phyloP scores from a whole-genome alignment of 1,284 basidiomycete species.

The Ceratobasidium sp. region DNA sequence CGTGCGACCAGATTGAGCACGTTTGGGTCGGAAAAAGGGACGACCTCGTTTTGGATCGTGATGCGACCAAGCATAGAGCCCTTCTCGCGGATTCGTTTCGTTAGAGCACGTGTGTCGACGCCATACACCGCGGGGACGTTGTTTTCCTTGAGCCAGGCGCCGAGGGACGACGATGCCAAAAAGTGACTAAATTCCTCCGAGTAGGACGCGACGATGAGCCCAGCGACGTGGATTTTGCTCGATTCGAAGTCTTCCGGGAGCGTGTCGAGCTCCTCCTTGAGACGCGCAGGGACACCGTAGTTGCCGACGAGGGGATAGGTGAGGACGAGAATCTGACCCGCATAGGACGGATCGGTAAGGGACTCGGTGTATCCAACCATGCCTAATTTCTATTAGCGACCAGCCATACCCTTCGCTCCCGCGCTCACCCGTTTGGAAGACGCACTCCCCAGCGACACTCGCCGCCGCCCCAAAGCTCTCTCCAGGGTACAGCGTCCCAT shows the following conservation, averaged over 20 bases:
- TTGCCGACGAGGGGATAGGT: constrained; percentile 98
- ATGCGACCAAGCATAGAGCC: constrained; percentile 93
- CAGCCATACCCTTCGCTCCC: constrained; percentile 18
- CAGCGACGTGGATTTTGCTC: constrained; percentile 92
- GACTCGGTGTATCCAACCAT: constrained; percentile 99
- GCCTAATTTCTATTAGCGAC: constrained; percentile 65
- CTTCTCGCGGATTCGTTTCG: constrained; percentile 95
- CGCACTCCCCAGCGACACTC: constrained; percentile 97
- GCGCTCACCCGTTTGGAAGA: constrained; percentile 96
- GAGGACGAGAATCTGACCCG: constrained; percentile 97
- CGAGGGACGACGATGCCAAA: constrained; percentile 90
- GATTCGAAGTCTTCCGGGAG: constrained; percentile 93
- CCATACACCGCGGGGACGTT: constrained; percentile 96
- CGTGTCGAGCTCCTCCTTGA: constrained; percentile 66
- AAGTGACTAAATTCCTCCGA: constrained; percentile 96
- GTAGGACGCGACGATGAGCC: constrained; percentile 94
- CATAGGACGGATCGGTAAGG: constrained; percentile 98
- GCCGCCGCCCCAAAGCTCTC: constrained; percentile 96
- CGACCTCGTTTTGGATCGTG: constrained; percentile 73
- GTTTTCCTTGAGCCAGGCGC: constrained; percentile 96
- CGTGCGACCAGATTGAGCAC: constrained; percentile 89
- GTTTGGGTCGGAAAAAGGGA: constrained; percentile 93
- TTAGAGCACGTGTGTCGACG: constrained; percentile 96
- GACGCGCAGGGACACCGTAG: constrained; percentile 95
- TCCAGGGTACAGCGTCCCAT: constrained; percentile 90